Base-by-base conservation (phyloP, 805 yeast species). In the Cyberlindnera subsufficiens region DNA sequence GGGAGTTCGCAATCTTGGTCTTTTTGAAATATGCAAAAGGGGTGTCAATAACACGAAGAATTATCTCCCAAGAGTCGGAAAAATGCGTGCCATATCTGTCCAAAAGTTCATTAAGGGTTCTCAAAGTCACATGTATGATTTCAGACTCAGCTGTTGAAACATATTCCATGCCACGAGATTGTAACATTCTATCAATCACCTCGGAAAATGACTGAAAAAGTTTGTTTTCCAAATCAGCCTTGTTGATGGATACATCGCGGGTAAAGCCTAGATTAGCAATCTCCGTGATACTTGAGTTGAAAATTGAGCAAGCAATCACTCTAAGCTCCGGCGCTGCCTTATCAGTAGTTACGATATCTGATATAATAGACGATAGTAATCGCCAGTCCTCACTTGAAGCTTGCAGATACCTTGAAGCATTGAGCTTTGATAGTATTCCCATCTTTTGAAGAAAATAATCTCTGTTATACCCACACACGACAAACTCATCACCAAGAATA, bases 41-140 rank as follows among this genome's bases (percentile, higher is more conserved):
- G 5, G 80, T 70, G 38, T 67, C 65, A 16, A 67, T 56, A 42
- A 88, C 81, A 17, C 71, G 64, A 48, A 91, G 79, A 2, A 89
- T 83, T 3, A 71, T 62, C 31, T 75, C 74, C 98, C 98, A 91
- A 0, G 85, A 80, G n/a, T 71, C 60, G 35, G 68, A 66, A 39
- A 82, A 68, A 6, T 69, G 64, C 30, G 73, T 71, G 1, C 95
- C 97, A 56, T 78, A 84, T 51, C 83, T 80, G 54, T 89, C 95
- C 29, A 91, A 69, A n/a, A 90, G 68, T 27, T 72, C 78, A 55
- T 80, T 83, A 40, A 91, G 60, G 0, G 87, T 82, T 25, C 77
- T 73, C 33, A 90, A 65, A 0, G 77, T 63, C 25, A 73, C 73
- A 15, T 84, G 70, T 46, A 82, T 78, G 46, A 88, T 77, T 41